phyloP scores from a whole-genome alignment of 1,284 basidiomycete genomes.

The Tremellales sp. region DNA sequence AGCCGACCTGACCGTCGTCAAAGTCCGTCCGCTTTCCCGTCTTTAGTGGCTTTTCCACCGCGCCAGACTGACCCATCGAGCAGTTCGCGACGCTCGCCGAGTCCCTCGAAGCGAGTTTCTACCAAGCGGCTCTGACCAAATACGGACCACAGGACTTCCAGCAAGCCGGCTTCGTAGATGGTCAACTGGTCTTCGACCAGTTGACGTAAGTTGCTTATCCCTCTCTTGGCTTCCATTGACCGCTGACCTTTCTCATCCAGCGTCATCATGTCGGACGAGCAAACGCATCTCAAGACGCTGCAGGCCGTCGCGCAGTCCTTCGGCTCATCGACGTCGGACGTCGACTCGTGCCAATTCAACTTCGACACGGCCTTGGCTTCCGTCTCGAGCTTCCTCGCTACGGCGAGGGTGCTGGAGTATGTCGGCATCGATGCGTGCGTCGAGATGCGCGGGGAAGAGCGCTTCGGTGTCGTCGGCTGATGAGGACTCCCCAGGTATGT shows the following conservation, averaged over 20 bases:
- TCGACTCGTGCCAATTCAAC: conserved; percentile 62
- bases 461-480: conserved; percentile 1
- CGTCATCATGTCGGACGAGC: conserved; percentile 65
- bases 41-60: too few species aligned
- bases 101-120: conserved; percentile 67
- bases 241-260: conserved; percentile 10
- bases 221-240: not conserved
- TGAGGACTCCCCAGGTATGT: conserved; percentile 53
- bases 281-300: conserved; percentile 51
- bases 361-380: conserved; percentile 62
- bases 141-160: conserved; percentile 65
- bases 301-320: conserved; percentile 53
- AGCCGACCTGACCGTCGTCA: conserved; percentile 10
- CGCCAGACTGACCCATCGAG: not conserved
- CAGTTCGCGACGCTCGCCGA: conserved; percentile 70
- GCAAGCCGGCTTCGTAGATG: conserved; percentile 61
- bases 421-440: conserved; percentile 61
- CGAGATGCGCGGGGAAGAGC: not conserved
- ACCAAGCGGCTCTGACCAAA: conserved; percentile 60
- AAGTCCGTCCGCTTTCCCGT: conserved; percentile 2
- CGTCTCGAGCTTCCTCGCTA: conserved; percentile 64
- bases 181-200: conserved; percentile 59
- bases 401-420: conserved; percentile 68
- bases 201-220: conserved; percentile 48
- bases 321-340: conserved; percentile 54